phyloP scores from a whole-genome alignment of 2,329 filamentous ascomycete genomes.

The Amauroascus niger region DNA sequence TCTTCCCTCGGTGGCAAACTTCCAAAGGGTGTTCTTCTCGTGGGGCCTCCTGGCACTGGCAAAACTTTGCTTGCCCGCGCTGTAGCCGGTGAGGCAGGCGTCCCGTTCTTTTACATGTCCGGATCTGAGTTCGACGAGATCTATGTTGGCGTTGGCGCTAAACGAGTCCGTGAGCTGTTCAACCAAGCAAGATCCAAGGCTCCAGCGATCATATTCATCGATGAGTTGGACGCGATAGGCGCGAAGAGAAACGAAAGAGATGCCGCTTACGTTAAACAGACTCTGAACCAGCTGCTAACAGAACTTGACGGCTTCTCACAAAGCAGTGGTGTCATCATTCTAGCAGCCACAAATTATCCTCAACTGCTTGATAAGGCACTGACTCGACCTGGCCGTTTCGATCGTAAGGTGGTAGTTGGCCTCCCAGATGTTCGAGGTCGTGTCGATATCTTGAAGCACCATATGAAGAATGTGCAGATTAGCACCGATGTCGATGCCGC shows the following conservation, averaged over 20 bases:
- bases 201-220: constrained; percentile 89
- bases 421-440: constrained; percentile 89
- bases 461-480: constrained; percentile 82
- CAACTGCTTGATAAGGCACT: constrained; percentile 89
- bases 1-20: constrained; percentile 90
- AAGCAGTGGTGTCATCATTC: constrained; percentile 86
- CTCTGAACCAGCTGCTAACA: constrained; percentile 90
- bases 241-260: constrained; percentile 88
- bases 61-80: constrained; percentile 93
- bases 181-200: constrained; percentile 71
- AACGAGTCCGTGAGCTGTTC: constrained; percentile 93
- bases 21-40: constrained; percentile 89
- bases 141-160: constrained; percentile 92
- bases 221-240: constrained; percentile 88
- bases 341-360: constrained; percentile 93
- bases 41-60: constrained; percentile 92
- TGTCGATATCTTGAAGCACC: constrained; percentile 84
- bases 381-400: constrained; percentile 87
- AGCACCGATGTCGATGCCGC: constrained; percentile 71
- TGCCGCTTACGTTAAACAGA: constrained; percentile 92
- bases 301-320: constrained; percentile 96
- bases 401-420: constrained; percentile 79
- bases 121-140: constrained; percentile 98
- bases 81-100: constrained; percentile 90
- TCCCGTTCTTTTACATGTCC: constrained; percentile 99